Evolutionary conservation across 306 rosid genomes (phyloP).

Genomic region (Vachellia collinsii): DNA sequence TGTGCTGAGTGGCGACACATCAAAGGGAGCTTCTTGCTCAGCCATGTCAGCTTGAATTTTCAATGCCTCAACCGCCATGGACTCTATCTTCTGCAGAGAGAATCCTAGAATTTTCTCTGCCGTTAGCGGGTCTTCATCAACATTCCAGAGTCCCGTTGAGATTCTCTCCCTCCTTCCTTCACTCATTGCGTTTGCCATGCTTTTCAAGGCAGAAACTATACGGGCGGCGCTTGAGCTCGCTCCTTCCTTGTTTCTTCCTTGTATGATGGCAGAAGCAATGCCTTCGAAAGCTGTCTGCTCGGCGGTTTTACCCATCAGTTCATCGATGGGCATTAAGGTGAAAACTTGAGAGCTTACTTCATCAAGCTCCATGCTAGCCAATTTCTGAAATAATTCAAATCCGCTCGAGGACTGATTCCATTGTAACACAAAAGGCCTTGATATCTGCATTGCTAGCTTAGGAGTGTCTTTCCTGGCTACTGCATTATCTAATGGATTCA

Average conservation of each 20-base stretch:
- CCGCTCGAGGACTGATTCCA: conserved; percentile 59
- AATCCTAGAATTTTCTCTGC: conserved; percentile 68
- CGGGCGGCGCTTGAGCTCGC: conserved; percentile 89
- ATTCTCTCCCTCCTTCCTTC: conserved; percentile 81
- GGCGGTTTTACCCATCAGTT: conserved; percentile 83
- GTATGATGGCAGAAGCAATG: conserved; percentile 83
- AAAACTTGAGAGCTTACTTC: conserved; percentile 66
- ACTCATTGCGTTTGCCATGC: conserved; percentile 65
- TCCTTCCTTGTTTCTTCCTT: conserved; percentile 91
- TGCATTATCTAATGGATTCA: conserved; percentile 69
- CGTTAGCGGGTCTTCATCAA: conserved; percentile 60
- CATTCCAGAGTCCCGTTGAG: conserved; percentile 83
- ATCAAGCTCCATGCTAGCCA: conserved; percentile 70
- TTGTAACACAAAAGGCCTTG: conserved; percentile 67
- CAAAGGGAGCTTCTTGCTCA: conserved; percentile 93
- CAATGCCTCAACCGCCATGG: conserved; percentile 79
- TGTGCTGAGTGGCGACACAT: conserved; percentile 61
- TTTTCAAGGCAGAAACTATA: conserved; percentile 64
- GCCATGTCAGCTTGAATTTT: conserved; percentile 84
- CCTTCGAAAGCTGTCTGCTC: conserved; percentile 98
- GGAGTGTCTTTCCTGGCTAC: conserved; percentile 66
- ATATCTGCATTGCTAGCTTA: conserved; percentile 89
- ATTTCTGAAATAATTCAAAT: conserved; percentile 75
- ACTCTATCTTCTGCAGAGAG: conserved; percentile 76
- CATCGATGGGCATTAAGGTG: conserved; percentile 74